phyloP scores from a whole-genome alignment of 176 grass and related monocot species.

The Juncus inflexus region DNA sequence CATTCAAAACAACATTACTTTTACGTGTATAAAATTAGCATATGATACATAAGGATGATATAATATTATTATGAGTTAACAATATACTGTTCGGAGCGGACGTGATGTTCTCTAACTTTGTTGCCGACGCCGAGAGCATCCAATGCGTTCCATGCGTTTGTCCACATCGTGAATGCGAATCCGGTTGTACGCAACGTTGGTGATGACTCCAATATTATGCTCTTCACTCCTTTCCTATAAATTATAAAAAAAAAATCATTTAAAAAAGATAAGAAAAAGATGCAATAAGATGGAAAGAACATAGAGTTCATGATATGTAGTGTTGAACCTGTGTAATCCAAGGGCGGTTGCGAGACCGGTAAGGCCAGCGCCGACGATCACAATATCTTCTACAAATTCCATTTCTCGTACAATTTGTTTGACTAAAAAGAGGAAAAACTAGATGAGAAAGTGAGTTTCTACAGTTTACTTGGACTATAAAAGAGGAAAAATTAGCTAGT shows the following conservation, averaged over 20 bases:
- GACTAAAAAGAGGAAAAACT: neutral
- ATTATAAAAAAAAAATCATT: too few species aligned
- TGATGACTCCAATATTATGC: conserved; percentile 78
- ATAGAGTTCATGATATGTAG: too few species aligned
- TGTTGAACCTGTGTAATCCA: conserved; percentile 48
- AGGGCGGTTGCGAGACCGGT: conserved; percentile 61
- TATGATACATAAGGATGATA: too few species aligned
- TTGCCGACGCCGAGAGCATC: conserved; percentile 66
- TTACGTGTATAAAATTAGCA: too few species aligned
- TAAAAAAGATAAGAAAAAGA: too few species aligned
- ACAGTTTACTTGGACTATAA: neutral
- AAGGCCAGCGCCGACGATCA: conserved; percentile 55
- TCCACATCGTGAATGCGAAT: conserved; percentile 44
- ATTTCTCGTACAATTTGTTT: conserved; percentile 8
- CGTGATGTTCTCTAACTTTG: conserved; percentile 48
- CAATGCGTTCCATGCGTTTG: conserved; percentile 60
- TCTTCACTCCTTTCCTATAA: conserved; percentile 56
- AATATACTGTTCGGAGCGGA: conserved; percentile 25
- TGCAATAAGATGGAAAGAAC: too few species aligned
- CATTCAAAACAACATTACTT: too few species aligned
- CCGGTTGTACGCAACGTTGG: conserved; percentile 48
- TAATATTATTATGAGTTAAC: too few species aligned
- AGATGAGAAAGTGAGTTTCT: neutral
- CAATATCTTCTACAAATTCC: conserved; percentile 37
- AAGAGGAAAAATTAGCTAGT: too few species aligned